Base-by-base conservation (phyloP, 257 asterid genomes). In the Solanum rostratum region DNA sequence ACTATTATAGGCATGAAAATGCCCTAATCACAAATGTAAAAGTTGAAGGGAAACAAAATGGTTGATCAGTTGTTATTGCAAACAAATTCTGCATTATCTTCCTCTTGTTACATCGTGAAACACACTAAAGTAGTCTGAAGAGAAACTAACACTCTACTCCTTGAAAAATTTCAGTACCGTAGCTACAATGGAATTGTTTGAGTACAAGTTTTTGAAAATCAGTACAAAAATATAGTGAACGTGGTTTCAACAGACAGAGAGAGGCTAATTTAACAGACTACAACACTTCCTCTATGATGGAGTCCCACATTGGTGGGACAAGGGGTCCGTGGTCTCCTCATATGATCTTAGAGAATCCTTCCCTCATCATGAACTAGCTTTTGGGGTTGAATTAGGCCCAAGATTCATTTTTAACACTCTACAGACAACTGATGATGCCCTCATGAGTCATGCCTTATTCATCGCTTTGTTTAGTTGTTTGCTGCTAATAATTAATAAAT, bases 1-100 rank as follows among this genome's bases (percentile, higher is more conserved):
- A n/a, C n/a, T n/a, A n/a, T n/a, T n/a, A n/a, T n/a, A n/a, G n/a
- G n/a, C n/a, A n/a, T n/a, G 98, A 94, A 89, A 96, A 96, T 83
- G 99, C 99, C 84, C 98, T 89, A 83, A 96, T 85, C 89, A 96
- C 98, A 86, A 96, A 96, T 6, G 98, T 93, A 88, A 96, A 96
- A 81, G 97, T 95, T 79, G 99, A 88, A 83, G 99, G 98, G 57
- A 96, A 95, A 7, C 99, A 92, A 89, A 96, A 96, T 43, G 99
- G 98, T 89, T 96, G 99, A 90, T 96, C 99, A 8, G 96, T 90
- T 69, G 99, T 98, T 86, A 96, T 96, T 81, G 99, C 98, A 90
- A 96, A 96, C 87, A 96, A 93, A 90, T 96, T 98, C 99, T 96
- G 97, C 92, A 89, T 80, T 80, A 41, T 70, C 68, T 0, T 37